These are phyloP conservation scores for Cryptosporidium viatorum DNA, from an alignment of 169 alveolate genomes.

Conservation along the genomic window DNA sequence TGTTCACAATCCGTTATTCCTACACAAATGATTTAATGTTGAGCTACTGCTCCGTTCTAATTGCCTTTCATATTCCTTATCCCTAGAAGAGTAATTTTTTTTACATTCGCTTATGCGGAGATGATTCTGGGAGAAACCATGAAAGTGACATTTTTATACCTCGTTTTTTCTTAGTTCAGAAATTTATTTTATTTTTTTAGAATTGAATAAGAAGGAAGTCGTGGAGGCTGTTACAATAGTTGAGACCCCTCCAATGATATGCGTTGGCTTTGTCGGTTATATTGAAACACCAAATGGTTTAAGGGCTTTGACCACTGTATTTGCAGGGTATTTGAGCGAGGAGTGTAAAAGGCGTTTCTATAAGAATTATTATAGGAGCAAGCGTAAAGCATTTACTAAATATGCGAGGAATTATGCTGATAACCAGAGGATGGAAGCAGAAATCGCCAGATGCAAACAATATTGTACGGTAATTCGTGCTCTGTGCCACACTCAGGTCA, in stretches of 20 bases:
- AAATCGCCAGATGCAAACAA: slow-evolving; percentile 93
- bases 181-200: slow-evolving; percentile 11
- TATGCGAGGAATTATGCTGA: slow-evolving; percentile 91
- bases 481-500: slow-evolving; percentile 98
- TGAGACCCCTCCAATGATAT: slow-evolving; percentile 98
- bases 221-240: slow-evolving; percentile 99
- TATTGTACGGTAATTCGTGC: slow-evolving; percentile 98
- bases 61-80: slow-evolving; percentile 76
- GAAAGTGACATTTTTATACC: slow-evolving; percentile 65
- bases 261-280: slow-evolving; percentile 99
- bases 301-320: slow-evolving; percentile 97
- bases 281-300: slow-evolving; percentile 99
- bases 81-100: slow-evolving; percentile 64
- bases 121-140: slow-evolving; percentile 80
- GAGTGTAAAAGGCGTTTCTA: slow-evolving; percentile 98
- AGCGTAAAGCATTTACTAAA: slow-evolving; percentile 99
- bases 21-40: slow-evolving; percentile 23
- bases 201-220: slow-evolving; percentile 98
- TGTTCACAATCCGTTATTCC: slow-evolving; percentile 34
- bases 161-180: background rate
- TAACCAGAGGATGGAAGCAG: slow-evolving; percentile 91
- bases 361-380: slow-evolving; percentile 97
- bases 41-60: slow-evolving; percentile 62
- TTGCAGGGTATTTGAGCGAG: slow-evolving; percentile 98
- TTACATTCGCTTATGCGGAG: slow-evolving; percentile 69